These are phyloP conservation scores for Lachnellula hyalina DNA, from an alignment of 2,329 filamentous ascomycete genomes.

Conservation along the genomic window DNA sequence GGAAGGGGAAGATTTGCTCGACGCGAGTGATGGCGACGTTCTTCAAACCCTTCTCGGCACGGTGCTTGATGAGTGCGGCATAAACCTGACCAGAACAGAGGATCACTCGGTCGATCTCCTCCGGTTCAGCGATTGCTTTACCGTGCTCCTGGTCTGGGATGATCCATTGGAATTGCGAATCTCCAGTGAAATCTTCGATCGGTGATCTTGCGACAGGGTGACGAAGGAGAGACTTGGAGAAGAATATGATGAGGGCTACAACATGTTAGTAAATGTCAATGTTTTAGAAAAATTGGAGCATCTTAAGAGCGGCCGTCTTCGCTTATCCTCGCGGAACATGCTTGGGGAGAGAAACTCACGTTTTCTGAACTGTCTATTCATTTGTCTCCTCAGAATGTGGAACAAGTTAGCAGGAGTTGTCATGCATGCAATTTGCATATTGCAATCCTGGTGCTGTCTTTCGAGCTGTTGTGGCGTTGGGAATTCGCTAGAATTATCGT, in stretches of 20 bases:
- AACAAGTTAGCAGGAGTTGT: slow-evolving; percentile 95
- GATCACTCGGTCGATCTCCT: slow-evolving; percentile 90
- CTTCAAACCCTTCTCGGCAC: slow-evolving; percentile 77
- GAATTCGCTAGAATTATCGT: slow-evolving; percentile 94
- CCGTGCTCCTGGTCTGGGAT: slow-evolving; percentile 85
- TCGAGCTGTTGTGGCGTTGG: slow-evolving; percentile 83
- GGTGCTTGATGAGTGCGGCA: slow-evolving; percentile 83
- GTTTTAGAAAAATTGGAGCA: neutral
- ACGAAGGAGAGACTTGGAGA: slow-evolving; percentile 93
- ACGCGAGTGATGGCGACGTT: slow-evolving; percentile 92
- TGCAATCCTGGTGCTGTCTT: slow-evolving; percentile 98
- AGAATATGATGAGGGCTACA: slow-evolving; percentile 88
- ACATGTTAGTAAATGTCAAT: slow-evolving; percentile 14
- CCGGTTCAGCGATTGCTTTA: slow-evolving; percentile 67
- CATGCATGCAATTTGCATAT: slow-evolving; percentile 98
- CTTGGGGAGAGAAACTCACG: slow-evolving; percentile 53
- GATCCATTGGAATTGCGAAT: slow-evolving; percentile 95
- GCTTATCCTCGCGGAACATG: no score
- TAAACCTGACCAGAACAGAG: slow-evolving; percentile 95
- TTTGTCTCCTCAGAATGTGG: slow-evolving; percentile 93
- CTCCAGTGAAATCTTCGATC: slow-evolving; percentile 84
- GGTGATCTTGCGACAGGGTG: slow-evolving; percentile 86
- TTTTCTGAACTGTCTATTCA: slow-evolving; percentile 99
- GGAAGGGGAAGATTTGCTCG: slow-evolving; percentile 98
- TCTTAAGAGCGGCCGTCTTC: no score